Base-by-base conservation (phyloP, 2,329 filamentous ascomycete genomes). In the Beauveria asiatica region DNA sequence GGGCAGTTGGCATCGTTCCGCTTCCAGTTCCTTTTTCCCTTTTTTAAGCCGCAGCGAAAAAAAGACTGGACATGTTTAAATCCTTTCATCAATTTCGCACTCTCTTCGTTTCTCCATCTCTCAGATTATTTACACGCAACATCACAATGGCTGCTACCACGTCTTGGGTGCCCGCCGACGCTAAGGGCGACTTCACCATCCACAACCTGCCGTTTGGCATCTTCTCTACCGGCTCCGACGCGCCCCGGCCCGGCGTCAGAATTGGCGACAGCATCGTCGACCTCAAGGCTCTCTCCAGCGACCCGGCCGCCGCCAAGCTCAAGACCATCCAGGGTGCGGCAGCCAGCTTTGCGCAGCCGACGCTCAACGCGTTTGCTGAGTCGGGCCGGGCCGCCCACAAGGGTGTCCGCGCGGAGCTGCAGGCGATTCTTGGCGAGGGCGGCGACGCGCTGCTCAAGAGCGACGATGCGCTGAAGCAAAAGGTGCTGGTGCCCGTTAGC, bases 191-290 rank as follows among this genome's bases (percentile, higher is more conserved):
- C 65, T 90, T 90, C 73, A 89, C 87, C 11, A 75, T 90, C 57
- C 81, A 83, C 64, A 91, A 91, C 69, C 85, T 91, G 61, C 88
- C 88, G 1, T 90, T 90, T 67, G 88, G 88, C 63, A 83, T 91
- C 73, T 88, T 91, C 68, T 85, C 82, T 45, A 86, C 84, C 1
- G 64, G 76, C 10, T 70, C 76, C 2, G 77, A 80, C 76, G 17
- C 76, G 75, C 52, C 85, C 13, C 83, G 83, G 37, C 78, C 83
- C 19, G 87, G 86, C 25, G 76, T 87, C 63, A 86, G 87, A n/a
- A 85, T 91, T 67, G 88, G 87, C 52, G 78, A 83, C 25, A 76
- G 87, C 70, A 85, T 84, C 1, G 74, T 91, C 56, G 86, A 91
- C 67, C 76, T 91, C 25, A 55, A 64, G 13, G 62, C 62, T 23